Conservation (phyloP, 192 early-diverging fungal genomes). For the Coemansia umbellata region DNA sequence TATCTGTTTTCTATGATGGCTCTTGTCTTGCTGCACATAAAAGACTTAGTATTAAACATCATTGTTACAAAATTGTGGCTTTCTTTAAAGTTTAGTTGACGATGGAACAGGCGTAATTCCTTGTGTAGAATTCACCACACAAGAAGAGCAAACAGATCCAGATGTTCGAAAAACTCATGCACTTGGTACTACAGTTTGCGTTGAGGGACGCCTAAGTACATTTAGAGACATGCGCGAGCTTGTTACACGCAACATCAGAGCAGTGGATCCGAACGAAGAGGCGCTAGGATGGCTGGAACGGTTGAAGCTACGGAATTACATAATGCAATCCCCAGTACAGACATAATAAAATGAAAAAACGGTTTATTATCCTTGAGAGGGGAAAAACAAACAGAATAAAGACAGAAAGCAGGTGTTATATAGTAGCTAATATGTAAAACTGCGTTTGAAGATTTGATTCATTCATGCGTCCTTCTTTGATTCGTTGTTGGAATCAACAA, state of each 20-base stretch:
- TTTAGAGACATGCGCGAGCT: conserved; percentile 35
- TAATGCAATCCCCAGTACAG: conserved; percentile 3
- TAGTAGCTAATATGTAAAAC: too few species aligned
- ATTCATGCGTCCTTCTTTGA: conserved; percentile 45
- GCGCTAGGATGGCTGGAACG: conserved; percentile 43
- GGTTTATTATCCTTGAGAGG: neutral
- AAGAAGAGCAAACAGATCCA: conserved; percentile 16
- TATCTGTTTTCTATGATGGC: neutral
- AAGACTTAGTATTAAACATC: neutral
- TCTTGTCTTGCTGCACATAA: too few species aligned
- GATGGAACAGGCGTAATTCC: conserved; percentile 44
- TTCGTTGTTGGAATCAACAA: conserved; percentile 25
- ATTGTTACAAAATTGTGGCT: neutral
- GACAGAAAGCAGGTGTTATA: neutral
- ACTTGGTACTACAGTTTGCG: conserved; percentile 23
- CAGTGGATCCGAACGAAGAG: conserved; percentile 27
- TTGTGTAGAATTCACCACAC: conserved; percentile 31
- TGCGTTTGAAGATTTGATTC: too few species aligned
- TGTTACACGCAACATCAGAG: conserved; percentile 12
- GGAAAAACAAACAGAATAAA: neutral
- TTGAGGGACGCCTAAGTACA: conserved; percentile 28
- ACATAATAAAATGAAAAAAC: too few species aligned
- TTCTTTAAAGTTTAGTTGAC: conserved; percentile 24
- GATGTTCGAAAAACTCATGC: conserved; percentile 1
- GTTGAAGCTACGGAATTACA: conserved; percentile 20